These are phyloP conservation scores for Cryptococcus sp. DNA, from an alignment of 1,284 basidiomycete genomes.

Conservation along the genomic window DNA sequence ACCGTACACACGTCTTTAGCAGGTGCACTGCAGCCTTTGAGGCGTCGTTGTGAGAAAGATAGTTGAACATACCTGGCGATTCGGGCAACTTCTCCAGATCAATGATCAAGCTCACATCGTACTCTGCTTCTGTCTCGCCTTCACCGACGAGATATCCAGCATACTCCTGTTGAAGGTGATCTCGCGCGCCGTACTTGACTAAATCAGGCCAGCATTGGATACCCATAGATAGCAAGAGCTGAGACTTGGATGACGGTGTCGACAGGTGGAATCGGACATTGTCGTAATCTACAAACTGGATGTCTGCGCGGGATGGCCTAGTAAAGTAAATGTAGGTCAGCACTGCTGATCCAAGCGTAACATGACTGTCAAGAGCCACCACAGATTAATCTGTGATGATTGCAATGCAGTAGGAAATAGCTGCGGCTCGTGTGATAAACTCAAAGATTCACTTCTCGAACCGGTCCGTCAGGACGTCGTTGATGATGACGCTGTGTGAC, in stretches of 20 bases:
- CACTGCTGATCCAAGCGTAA: background rate
- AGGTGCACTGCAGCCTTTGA: background rate
- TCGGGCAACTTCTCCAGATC: conserved; percentile 82
- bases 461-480: conserved; percentile 87
- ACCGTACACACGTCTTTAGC: too few relatives aligned
- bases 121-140: conserved; percentile 69
- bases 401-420: too few relatives aligned
- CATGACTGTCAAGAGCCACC: too few relatives aligned
- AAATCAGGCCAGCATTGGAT: conserved; percentile 97
- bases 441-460: conserved; percentile 68
- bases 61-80: conserved; percentile 66
- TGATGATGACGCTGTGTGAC: conserved; percentile 90
- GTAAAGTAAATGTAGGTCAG: background rate
- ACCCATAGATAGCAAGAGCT: conserved; percentile 86
- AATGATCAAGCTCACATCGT: conserved; percentile 83
- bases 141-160: conserved; percentile 61
- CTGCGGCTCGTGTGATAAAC: too few relatives aligned
- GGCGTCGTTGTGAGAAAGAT: background rate
- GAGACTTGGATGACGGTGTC: conserved; percentile 77
- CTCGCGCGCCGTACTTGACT: conserved; percentile 78
- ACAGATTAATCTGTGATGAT: too few relatives aligned
- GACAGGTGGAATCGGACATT: conserved; percentile 92
- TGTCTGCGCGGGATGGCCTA: conserved; percentile 86
- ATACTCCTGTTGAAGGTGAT: conserved; percentile 82
- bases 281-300: conserved; percentile 97